These are phyloP conservation scores for Colletotrichum truncatum DNA, from an alignment of 2,329 filamentous ascomycete species.

Conservation along the genomic window DNA sequence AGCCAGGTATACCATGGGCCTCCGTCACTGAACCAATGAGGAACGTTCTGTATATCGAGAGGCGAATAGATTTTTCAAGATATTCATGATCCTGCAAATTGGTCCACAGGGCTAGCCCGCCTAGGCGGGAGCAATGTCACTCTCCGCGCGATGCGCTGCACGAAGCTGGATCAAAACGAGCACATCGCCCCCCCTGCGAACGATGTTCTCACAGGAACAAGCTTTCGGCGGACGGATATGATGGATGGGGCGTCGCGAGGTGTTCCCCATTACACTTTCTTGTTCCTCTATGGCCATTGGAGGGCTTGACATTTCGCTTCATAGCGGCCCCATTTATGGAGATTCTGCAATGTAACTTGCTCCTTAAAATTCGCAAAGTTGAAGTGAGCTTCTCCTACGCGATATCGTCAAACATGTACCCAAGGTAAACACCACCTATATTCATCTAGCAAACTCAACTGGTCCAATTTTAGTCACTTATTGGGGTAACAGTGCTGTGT, in stretches of 20 bases:
- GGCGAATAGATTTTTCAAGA: neutral
- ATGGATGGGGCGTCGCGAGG: neutral
- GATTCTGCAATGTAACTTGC: neutral
- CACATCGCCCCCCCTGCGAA: neutral
- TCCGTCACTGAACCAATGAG: neutral
- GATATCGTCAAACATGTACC: no score
- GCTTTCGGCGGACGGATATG: slow-evolving; percentile 4
- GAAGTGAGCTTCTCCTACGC: neutral
- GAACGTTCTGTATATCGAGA: neutral
- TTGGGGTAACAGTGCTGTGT: neutral
- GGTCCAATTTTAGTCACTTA: neutral
- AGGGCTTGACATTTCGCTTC: neutral
- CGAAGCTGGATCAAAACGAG: neutral
- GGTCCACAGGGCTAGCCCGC: slow-evolving; percentile 22
- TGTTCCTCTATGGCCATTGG: neutral
- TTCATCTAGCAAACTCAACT: slow-evolving; percentile 5
- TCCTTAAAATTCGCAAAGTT: neutral
- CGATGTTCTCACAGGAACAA: neutral
- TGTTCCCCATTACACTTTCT: neutral
- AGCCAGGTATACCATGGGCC: neutral
- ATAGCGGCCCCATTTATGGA: neutral
- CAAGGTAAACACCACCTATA: no score
- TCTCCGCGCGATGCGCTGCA: neutral
- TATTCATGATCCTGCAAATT: neutral
- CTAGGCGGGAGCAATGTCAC: slow-evolving; percentile 4